phyloP scores from a whole-genome alignment of 192 early-diverging fungal genomes.

The Coemansia pectinata region DNA sequence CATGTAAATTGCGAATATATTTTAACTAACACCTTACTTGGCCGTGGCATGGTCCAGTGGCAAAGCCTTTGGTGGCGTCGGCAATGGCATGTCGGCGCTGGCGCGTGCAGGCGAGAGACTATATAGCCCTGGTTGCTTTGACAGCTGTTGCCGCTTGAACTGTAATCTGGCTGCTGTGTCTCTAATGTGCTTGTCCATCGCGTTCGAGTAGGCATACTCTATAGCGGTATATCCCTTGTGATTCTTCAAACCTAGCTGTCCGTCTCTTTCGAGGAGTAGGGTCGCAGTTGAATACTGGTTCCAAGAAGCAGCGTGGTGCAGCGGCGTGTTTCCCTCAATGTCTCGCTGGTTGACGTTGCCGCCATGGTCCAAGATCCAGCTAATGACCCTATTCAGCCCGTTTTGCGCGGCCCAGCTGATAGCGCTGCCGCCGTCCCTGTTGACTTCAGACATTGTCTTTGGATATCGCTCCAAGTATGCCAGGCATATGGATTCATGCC shows the following conservation, averaged over 20 bases:
- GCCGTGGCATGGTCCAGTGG: conserved; percentile 13
- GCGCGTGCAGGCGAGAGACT: conserved; percentile 14
- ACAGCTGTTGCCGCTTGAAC: conserved; percentile 28
- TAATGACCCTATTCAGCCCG: conserved; percentile 40
- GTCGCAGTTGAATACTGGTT: conserved; percentile 40
- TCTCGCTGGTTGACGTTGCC: conserved; percentile 52
- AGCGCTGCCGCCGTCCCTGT: conserved; percentile 46
- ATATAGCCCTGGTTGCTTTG: conserved; percentile 20
- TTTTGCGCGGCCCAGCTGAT: conserved; percentile 50
- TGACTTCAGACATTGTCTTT: conserved; percentile 48
- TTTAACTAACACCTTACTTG: background rate
- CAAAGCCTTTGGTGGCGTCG: conserved; percentile 13
- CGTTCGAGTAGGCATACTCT: conserved; percentile 44
- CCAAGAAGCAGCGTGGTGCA: conserved; percentile 50
- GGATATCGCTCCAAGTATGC: conserved; percentile 38
- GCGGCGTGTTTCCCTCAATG: conserved; percentile 51
- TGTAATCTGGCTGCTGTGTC: conserved; percentile 26
- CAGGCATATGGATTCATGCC: conserved; percentile 42
- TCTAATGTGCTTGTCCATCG: conserved; percentile 47
- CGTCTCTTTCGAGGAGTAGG: conserved; percentile 41
- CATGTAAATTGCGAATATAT: conserved; percentile 5
- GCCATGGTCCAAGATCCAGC: conserved; percentile 46
- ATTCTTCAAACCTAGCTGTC: conserved; percentile 37
- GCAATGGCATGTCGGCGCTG: conserved; percentile 23
- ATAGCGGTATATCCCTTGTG: conserved; percentile 52